Base-by-base conservation (phyloP, 1,284 basidiomycete genomes). In the Moesziomyces sp. region DNA sequence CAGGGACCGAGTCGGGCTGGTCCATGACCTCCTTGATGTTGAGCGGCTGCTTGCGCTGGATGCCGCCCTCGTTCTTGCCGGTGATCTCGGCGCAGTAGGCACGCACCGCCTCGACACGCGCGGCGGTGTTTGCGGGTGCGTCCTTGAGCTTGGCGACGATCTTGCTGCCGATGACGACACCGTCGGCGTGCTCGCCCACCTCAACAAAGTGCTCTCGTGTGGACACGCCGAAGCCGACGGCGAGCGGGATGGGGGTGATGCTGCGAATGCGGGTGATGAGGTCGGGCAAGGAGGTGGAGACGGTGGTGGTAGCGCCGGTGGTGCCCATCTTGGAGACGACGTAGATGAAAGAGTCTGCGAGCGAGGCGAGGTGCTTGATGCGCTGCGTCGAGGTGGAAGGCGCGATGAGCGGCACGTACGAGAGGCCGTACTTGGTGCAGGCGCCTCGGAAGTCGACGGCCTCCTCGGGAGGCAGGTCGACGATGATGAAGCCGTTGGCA, bases 301-400 rank as follows among this genome's bases (percentile, higher is more conserved):
- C 89, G 42, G 87, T 86, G 24, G 90, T 90, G 1, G 93, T 92
- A 4, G 94, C 97, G 44, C 96, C 97, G 0, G 96, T 99, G 1
- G 93, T 96, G 28, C 96, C 96, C 94, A 99, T 98, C 93, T 97
- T 84, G 46, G 80, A 83, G 49, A 85, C 85, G 58, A 99, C 91
- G 84, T 99, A 99, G 78, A 99, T 94, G 87, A 99, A 99, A 5
- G 92, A 91, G 85, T 99, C 96, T 23, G 97, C 95, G 72, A 98
- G 96, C 9, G 91, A 90, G 6, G 93, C 87, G 35, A 99, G 88
- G 86, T 97, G 96, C 82, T 92, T 90, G 83, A 99, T 93, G 43
- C 97, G 92, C 60, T 89, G 87, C 48, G 92, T 86, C 19, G 91
- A 91, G 1, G 97, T 99, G 1, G 94, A 96, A 5, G 97, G 97